Evolutionary conservation across 2,329 filamentous ascomycete species (phyloP), one percentile per base, ranked within the genome.

Genomic region (Fusarium coffeatum): DNA sequence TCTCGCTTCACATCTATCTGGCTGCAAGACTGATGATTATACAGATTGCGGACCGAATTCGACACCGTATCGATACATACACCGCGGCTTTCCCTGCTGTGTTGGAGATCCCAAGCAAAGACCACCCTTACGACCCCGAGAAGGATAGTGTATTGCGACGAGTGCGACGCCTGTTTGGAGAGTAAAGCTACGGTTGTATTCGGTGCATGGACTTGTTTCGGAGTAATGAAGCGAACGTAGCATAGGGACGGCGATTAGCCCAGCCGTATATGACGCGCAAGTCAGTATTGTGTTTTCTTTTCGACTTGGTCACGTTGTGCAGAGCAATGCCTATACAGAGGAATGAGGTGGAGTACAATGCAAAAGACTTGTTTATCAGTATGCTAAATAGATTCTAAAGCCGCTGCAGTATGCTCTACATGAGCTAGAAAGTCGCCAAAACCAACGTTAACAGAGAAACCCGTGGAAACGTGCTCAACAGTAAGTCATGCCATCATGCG

Each of bases 61-160:
- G 96, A 80, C 88, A 95, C 79, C 90, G 91, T 66, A 91, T 99
- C 73, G 96, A 99, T 81, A 90, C 89, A 40, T 98, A 97, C 82
- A 95, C 93, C 22, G 93, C 95, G 51, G 94, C 96, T 7, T 99
- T 99, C 82, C 96, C 96, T n/a, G 91, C 94, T 23, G 88, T 99
- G 57, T 89, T 99, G 61, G 96, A 99, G 82, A 98, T 99, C 66
- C 96, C 96, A 25, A 97, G 93, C 83, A 99, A 99, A 86, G 96
- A 99, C 80, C 96, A 99, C 80, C 96, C 96, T 4, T 99, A 99
- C 78, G 95, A 99, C 76, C 96, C 96, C 0, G 96, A 99, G 83
- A 99, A 99, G 85, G 96, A 99, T 81, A 98, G 95, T 78, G 95
- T 99, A 45, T 81, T 99, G 82, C 92, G 94, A 83, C 88, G 96